Percentiles rank a stretch among this genome's conserved stretches.
Conservation (phyloP, 768 basidiomycete species). For the Sporobolomyces pararoseus region DNA sequence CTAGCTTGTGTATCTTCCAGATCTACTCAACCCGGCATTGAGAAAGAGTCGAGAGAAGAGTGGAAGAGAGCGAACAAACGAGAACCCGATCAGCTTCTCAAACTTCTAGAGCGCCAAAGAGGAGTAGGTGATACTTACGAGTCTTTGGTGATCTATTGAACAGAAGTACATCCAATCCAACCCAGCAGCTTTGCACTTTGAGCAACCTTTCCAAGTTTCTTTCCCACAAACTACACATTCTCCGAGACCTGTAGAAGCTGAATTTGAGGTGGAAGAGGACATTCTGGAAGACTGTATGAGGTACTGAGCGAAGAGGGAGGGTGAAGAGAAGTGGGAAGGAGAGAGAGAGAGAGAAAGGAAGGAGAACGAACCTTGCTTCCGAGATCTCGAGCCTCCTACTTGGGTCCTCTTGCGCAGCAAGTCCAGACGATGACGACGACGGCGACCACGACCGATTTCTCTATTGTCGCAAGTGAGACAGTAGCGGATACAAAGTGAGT, state of each 20-base stretch:
- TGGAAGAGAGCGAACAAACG: too few relatives aligned
- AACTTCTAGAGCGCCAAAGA: not conserved
- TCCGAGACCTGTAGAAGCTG: not conserved
- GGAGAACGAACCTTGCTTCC: too few relatives aligned
- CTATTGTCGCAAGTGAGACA: too few relatives aligned
- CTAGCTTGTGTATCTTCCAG: not conserved
- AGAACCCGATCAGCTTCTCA: too few relatives aligned
- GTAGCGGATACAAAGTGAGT: too few relatives aligned
- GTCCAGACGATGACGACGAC: too few relatives aligned
- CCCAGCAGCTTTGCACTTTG: not conserved
- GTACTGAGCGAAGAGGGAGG: not conserved
- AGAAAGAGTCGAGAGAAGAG: too few relatives aligned
- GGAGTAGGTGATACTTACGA: not conserved
- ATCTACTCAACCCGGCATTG: too few relatives aligned
- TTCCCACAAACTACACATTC: not conserved
- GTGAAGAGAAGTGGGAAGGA: not conserved
- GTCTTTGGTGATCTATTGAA: not conserved
- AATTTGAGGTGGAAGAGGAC: not conserved
- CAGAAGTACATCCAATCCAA: constrained; percentile 2
- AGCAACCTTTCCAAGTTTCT: not conserved
- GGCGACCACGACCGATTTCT: too few relatives aligned
- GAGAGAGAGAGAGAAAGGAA: not conserved
- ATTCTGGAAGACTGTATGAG: not conserved
- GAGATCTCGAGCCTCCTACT: too few relatives aligned
- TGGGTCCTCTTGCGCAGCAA: too few relatives aligned